phyloP scores from a whole-genome alignment of 2,329 filamentous ascomycete genomes.

The Fusarium sterilihyphosum region DNA sequence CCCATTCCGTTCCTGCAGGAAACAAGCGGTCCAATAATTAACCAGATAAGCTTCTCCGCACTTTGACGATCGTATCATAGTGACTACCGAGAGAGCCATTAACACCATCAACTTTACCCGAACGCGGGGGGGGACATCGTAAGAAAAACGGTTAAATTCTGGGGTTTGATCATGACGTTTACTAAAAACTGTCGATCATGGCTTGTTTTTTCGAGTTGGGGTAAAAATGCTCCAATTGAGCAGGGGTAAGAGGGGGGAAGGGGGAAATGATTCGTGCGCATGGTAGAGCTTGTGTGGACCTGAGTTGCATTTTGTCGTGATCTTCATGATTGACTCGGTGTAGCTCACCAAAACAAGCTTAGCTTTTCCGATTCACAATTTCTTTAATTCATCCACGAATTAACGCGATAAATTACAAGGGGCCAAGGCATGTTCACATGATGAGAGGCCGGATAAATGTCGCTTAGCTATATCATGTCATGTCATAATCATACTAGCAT shows the following conservation, averaged over 20 bases:
- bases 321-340: constrained; percentile 12
- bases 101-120: constrained; percentile 15
- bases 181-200: constrained; percentile 13
- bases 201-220: constrained; percentile 13
- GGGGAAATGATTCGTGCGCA: constrained; percentile 26
- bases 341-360: constrained; percentile 2
- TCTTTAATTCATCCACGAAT: constrained; percentile 26
- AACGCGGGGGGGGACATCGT: constrained; percentile 15
- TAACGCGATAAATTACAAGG: neutral
- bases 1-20: neutral
- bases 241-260: neutral
- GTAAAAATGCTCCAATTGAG: neutral
- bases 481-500: constrained; percentile 30
- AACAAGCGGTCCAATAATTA: constrained; percentile 31
- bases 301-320: constrained; percentile 4
- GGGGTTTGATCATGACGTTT: constrained; percentile 22
- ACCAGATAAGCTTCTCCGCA: constrained; percentile 21
- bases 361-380: neutral
- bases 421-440: neutral
- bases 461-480: constrained; percentile 1
- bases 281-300: constrained; percentile 11
- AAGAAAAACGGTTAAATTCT: constrained; percentile 18
- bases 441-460: constrained; percentile 12
- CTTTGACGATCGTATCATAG: constrained; percentile 17
- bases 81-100: constrained; percentile 2